phyloP scores from a whole-genome alignment of 2,329 filamentous ascomycete genomes.

The Lomentospora prolificans region DNA sequence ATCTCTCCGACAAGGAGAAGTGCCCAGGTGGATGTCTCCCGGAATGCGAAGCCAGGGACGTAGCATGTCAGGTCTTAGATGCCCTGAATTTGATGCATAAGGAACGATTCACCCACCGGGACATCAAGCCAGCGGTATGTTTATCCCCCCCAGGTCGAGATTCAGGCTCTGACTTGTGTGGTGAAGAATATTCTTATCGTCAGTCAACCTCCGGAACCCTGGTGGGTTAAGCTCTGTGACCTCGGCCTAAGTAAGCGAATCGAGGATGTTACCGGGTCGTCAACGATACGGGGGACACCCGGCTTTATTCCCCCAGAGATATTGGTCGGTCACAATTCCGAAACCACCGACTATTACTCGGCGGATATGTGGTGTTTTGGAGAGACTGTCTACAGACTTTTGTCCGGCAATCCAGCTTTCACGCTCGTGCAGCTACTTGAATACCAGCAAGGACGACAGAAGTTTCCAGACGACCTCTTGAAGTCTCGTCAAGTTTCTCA shows the following conservation, averaged over 20 bases:
- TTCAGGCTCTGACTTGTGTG: background rate
- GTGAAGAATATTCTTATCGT: conserved; percentile 3
- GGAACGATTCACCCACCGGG: background rate
- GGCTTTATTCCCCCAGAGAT: background rate
- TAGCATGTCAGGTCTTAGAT: background rate
- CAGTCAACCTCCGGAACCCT: conserved; percentile 4
- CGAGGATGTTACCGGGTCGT: background rate
- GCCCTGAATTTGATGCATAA: background rate
- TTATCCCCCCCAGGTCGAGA: background rate
- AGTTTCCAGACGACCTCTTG: background rate
- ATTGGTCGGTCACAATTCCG: background rate
- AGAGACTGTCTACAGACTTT: background rate
- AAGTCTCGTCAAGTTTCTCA: background rate
- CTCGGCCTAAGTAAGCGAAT: background rate
- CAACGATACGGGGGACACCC: background rate
- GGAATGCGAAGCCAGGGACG: background rate
- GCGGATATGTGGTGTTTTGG: background rate
- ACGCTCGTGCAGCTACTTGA: background rate
- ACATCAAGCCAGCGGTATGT: background rate
- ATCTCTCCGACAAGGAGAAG: background rate
- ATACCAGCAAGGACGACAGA: background rate
- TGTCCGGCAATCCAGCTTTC: background rate
- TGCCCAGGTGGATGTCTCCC: background rate
- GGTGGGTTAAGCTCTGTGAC: background rate
- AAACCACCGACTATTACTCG: background rate